These are phyloP conservation scores for Wickerhamomyces ciferrii DNA, from an alignment of 805 yeast genomes.

Conservation along the genomic window DNA sequence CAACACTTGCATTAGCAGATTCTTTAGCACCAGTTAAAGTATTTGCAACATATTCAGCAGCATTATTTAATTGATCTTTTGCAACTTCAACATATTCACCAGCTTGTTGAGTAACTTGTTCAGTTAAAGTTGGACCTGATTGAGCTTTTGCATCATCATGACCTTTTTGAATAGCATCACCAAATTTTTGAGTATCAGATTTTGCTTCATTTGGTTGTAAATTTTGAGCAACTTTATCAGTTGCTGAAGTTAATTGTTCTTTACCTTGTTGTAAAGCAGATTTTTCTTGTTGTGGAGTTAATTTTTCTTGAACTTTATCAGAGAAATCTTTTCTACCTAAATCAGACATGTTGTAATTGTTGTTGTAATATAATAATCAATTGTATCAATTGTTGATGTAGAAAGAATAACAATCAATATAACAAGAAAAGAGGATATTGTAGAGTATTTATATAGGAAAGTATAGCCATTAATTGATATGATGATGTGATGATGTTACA, in stretches of 20 bases:
- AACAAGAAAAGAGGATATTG: background rate
- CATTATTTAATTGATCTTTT: slow-evolving; percentile 41
- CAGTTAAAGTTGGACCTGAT: slow-evolving; percentile 37
- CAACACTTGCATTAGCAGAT: slow-evolving; percentile 31
- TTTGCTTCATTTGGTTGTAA: slow-evolving; percentile 63
- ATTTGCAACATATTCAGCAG: slow-evolving; percentile 40
- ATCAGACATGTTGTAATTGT: slow-evolving; percentile 31
- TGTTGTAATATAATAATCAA: background rate
- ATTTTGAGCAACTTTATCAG: slow-evolving; percentile 57
- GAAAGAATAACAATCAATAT: background rate
- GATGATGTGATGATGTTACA: no score
- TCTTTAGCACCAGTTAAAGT: slow-evolving; percentile 54
- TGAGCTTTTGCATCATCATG: slow-evolving; percentile 39
- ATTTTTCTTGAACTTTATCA: slow-evolving; percentile 60
- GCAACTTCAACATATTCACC: slow-evolving; percentile 54
- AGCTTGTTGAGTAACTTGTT: slow-evolving; percentile 55
- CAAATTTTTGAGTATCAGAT: slow-evolving; percentile 62
- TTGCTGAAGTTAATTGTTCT: slow-evolving; percentile 62
- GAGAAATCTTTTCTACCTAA: slow-evolving; percentile 72
- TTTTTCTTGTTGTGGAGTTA: slow-evolving; percentile 72
- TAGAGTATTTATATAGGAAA: background rate
- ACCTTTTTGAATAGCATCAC: slow-evolving; percentile 56
- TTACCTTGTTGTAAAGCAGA: slow-evolving; percentile 58
- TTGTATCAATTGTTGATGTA: background rate
- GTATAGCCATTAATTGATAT: background rate